A percentile compares a stretch with the other conserved stretches of the same genome.
phyloP scores from a whole-genome alignment of 345 rosid genomes.

The Schrenkiella parvula region DNA sequence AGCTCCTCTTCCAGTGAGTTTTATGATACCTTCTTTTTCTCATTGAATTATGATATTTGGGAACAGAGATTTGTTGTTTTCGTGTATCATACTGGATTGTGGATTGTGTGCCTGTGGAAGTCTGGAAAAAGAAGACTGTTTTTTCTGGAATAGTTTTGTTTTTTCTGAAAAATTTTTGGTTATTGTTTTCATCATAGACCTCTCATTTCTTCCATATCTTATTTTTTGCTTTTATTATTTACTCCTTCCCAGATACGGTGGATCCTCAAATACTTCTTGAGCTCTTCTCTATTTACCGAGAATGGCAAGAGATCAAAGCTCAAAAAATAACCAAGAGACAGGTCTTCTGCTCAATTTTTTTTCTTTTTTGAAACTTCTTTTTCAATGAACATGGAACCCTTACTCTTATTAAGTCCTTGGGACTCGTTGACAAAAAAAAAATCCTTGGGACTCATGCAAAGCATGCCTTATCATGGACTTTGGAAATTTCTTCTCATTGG shows the following conservation, averaged over 20 bases:
- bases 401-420: no score
- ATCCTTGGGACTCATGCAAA: no score
- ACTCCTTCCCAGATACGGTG: slow-evolving; percentile 45
- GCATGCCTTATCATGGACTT: no score
- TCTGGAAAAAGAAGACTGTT: neutral
- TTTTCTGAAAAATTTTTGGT: no score
- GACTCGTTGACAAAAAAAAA: no score
- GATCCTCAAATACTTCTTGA: slow-evolving; percentile 75
- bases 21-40: no score
- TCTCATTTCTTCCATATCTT: neutral
- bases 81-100: neutral
- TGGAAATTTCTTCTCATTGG: no score
- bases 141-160: neutral
- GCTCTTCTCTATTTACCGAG: slow-evolving; percentile 77
- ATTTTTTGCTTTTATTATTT: neutral
- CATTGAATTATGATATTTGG: neutral
- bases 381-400: neutral
- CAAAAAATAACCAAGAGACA: slow-evolving; percentile 65
- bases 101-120: no score
- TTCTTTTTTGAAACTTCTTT: neutral
- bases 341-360: no score
- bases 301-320: slow-evolving; percentile 71
- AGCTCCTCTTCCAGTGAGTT: slow-evolving; percentile 56
- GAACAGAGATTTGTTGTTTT: neutral
- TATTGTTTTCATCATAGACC: neutral